Evolutionary conservation across 306 rosid species (phyloP), one percentile per base, ranked within the genome.

Genomic region (Cucumis cinereus): DNA sequence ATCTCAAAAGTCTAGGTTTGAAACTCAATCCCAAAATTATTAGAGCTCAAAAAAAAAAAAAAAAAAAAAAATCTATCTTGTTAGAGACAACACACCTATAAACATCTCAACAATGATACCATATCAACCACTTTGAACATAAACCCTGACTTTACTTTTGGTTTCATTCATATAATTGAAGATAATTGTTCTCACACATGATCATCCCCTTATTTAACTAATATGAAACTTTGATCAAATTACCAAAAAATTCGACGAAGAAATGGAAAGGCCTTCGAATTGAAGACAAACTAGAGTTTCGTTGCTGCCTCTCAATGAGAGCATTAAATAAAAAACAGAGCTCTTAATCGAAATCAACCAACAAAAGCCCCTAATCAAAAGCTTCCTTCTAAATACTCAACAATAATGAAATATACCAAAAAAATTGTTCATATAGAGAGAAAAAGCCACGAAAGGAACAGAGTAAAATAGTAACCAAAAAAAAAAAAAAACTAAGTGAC

Each of bases 321-420:
- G 75, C 23, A 70, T 7, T 71, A 7, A 28, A 71, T 36, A 22
- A 58, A n/a, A 75, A 38, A 75, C 56, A 72, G 43, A 68, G 36
- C 35, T 72, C 60, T 28, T 12, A 69, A 69, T 47, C 14, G 35
- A 4, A 3, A 30, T 41, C 35, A 70, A 49, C 45, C 59, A 72
- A 71, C 38, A 57, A 40, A 74, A 74, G 22, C 54, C 45, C 68
- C 53, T 81, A 75, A 73, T 81, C 84, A 80, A 15, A 49, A 55
- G 84, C 85, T 67, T 72, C 59, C 19, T 49, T 50, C 10, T 49
- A 23, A 52, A 72, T 72, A 19, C 57, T 28, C 24, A 72, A 71
- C 41, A 28, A 1, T 19, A 71, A 50, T 6, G 55, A 50, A 49
- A 71, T 49, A 26, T 23, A 24, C 74, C 76, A 16, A 71, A 71